phyloP scores from a whole-genome alignment of 257 asterid species.

The Nicotiana attenuata region DNA sequence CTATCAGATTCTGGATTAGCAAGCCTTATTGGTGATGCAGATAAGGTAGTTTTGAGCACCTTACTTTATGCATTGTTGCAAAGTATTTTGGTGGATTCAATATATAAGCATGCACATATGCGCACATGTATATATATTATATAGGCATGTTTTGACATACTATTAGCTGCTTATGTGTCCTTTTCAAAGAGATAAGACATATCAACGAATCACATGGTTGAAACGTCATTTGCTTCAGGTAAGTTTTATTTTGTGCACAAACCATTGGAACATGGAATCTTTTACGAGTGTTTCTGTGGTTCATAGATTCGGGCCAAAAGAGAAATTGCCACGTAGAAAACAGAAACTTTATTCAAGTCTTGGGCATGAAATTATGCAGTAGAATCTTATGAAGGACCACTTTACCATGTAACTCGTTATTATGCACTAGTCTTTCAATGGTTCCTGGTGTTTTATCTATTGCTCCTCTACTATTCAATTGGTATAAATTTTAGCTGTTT shows the following conservation, averaged over 20 bases:
- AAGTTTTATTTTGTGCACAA: neutral
- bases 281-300: neutral
- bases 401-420: neutral
- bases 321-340: neutral
- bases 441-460: neutral
- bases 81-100: neutral
- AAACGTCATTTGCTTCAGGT: neutral
- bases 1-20: constrained; percentile 93
- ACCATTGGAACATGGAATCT: neutral
- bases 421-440: no score
- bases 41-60: constrained; percentile 48
- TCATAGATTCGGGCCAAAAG: neutral
- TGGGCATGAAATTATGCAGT: neutral
- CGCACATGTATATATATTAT: neutral
- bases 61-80: neutral
- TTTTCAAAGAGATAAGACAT: neutral
- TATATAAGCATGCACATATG: neutral
- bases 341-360: neutral
- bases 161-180: neutral
- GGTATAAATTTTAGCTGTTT: constrained; percentile 8
- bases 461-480: neutral
- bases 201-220: neutral
- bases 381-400: neutral
- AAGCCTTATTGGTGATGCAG: constrained; percentile 62
- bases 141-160: neutral